Percentiles rank a stretch among this genome's conserved stretches.
Conservation (phyloP, 2,329 filamentous ascomycete genomes). For the Clarireedia homoeocarpa region DNA sequence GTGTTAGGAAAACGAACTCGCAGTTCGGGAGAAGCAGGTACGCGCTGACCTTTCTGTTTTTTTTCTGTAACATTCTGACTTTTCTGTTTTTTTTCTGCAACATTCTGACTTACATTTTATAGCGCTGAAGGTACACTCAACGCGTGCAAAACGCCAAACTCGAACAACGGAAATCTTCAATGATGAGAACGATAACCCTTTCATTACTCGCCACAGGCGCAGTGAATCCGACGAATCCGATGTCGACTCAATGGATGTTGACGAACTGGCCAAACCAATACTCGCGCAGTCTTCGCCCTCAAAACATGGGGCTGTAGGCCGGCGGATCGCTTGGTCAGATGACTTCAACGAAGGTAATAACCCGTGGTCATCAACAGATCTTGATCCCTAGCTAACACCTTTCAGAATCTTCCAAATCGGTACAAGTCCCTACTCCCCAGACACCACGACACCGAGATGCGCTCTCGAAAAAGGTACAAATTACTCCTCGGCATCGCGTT, state of each 20-base stretch:
- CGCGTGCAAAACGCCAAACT: slow-evolving; percentile 39
- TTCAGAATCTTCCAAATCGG: slow-evolving; percentile 36
- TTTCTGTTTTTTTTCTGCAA: slow-evolving; percentile 1
- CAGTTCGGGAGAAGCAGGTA: slow-evolving; percentile 32
- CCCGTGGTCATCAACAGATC: neutral
- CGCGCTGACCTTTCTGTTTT: slow-evolving; percentile 16
- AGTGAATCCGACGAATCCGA: slow-evolving; percentile 27
- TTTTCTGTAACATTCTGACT: slow-evolving; percentile 10
- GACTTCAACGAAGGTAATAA: slow-evolving; percentile 18
- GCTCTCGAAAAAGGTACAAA: slow-evolving; percentile 57
- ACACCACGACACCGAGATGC: slow-evolving; percentile 77
- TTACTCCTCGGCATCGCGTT: slow-evolving; percentile 78
- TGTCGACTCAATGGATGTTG: slow-evolving; percentile 37
- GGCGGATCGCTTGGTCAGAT: slow-evolving; percentile 36
- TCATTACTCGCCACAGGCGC: slow-evolving; percentile 32
- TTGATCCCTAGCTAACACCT: slow-evolving; percentile 14
- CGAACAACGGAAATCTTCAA: slow-evolving; percentile 37
- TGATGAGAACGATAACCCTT: slow-evolving; percentile 61
- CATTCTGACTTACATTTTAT: slow-evolving; percentile 11
- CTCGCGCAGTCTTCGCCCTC: slow-evolving; percentile 31
- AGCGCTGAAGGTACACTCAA: slow-evolving; percentile 20
- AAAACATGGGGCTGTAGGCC: slow-evolving; percentile 39
- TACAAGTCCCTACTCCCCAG: slow-evolving; percentile 56
- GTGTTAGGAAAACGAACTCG: slow-evolving; percentile 41
- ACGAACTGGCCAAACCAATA: slow-evolving; percentile 27